These are phyloP conservation scores for Eucalyptus polyanthemos DNA, from an alignment of 345 rosid genomes.

Conservation along the genomic window DNA sequence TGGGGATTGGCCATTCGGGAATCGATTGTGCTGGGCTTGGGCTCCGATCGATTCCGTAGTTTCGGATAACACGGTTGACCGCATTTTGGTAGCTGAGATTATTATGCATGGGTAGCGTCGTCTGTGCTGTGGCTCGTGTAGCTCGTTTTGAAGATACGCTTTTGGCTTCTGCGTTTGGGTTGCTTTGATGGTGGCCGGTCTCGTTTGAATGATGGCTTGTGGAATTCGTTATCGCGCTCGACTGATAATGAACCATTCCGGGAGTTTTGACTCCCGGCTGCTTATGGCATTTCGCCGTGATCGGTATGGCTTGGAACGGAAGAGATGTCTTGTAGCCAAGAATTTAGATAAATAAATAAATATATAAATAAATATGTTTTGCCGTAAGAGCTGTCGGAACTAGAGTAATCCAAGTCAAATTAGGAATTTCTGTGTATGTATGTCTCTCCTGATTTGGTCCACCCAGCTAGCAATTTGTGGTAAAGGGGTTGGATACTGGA, in stretches of 20 bases:
- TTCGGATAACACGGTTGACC: not conserved
- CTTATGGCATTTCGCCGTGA: not conserved
- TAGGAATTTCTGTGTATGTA: not conserved
- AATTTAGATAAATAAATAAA: not conserved
- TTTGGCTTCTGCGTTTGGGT: not conserved
- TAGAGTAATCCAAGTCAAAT: not conserved
- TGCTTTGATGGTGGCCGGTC: not conserved
- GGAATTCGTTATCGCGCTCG: not conserved
- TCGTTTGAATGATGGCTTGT: not conserved
- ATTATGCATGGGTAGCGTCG: not conserved
- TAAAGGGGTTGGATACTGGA: not conserved
- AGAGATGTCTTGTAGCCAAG: not conserved
- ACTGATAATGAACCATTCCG: not conserved
- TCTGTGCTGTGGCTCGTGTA: not conserved
- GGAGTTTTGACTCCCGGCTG: not conserved
- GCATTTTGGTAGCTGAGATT: not conserved
- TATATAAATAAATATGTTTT: not conserved
- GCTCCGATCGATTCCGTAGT: not conserved
- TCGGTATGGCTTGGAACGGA: not conserved
- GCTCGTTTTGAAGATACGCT: not conserved
- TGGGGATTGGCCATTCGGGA: not conserved
- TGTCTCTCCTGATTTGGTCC: not conserved
- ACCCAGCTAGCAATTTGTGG: not conserved
- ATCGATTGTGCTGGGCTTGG: not conserved
- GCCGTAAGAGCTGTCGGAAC: not conserved